A percentile compares a stretch with the other conserved stretches of the same genome.
These are phyloP conservation scores for Verticillium tricorpus DNA, from an alignment of 2,329 filamentous ascomycete genomes.

Conservation along the genomic window DNA sequence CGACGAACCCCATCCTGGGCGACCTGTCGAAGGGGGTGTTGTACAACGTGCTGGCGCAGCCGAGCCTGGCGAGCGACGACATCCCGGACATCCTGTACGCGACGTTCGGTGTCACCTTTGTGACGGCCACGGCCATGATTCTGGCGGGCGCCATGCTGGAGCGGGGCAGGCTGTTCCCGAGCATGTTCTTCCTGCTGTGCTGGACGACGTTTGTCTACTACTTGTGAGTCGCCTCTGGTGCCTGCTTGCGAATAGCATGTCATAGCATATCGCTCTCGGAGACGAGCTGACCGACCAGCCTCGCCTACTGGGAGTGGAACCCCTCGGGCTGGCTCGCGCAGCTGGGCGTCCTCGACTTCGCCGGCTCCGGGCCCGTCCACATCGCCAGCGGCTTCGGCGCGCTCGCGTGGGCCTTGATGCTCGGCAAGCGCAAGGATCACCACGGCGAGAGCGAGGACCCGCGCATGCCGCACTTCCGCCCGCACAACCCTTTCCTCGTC, in stretches of 20 bases:
- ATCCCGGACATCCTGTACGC: constrained; percentile 33
- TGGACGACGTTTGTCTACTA: constrained; percentile 64
- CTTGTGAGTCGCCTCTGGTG: constrained; percentile 16
- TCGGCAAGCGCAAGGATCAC: constrained; percentile 51
- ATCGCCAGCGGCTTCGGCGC: constrained; percentile 60
- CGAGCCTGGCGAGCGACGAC: constrained; percentile 29
- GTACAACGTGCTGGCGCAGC: constrained; percentile 29
- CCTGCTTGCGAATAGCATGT: background rate
- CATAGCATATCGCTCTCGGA: too few relatives aligned
- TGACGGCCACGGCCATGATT: constrained; percentile 33
- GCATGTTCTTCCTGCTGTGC: constrained; percentile 58
- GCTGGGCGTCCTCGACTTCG: constrained; percentile 55
- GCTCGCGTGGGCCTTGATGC: constrained; percentile 58
- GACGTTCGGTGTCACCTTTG: constrained; percentile 31
- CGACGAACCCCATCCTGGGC: constrained; percentile 28
- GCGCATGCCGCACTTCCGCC: constrained; percentile 33
- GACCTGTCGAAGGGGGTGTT: constrained; percentile 29
- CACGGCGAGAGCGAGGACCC: constrained; percentile 40
- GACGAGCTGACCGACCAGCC: constrained; percentile 20
- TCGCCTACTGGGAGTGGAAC: constrained; percentile 67
- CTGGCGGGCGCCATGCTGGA: constrained; percentile 33
- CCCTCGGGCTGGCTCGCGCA: constrained; percentile 61
- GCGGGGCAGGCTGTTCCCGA: constrained; percentile 32
- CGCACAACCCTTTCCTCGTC: constrained; percentile 60
- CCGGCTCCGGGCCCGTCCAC: constrained; percentile 60